A percentile compares a stretch with the other conserved stretches of the same genome.
These are phyloP conservation scores for Ceraceosorus guamensis DNA, from an alignment of 1,284 basidiomycete species.

Conservation along the genomic window DNA sequence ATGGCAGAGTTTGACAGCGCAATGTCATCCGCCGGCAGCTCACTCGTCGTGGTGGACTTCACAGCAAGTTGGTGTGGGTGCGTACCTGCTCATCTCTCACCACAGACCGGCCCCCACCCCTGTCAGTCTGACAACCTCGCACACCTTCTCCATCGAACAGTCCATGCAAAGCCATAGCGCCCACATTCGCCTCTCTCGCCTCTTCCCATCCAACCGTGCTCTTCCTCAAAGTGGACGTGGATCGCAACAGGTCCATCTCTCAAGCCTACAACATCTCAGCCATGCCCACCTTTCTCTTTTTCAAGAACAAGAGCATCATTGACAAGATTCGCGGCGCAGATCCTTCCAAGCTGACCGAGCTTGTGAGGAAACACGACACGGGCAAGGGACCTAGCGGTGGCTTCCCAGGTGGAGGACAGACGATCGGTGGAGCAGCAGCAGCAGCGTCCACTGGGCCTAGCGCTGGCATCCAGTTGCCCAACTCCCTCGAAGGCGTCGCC, in stretches of 20 bases:
- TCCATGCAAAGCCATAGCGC: constrained; percentile 14
- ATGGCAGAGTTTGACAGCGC: constrained; percentile 14
- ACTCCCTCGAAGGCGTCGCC: background rate
- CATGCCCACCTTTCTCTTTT: constrained; percentile 20
- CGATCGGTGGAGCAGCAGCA: constrained; percentile 1
- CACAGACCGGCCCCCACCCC: background rate
- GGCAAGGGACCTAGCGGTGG: background rate
- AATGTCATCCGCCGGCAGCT: constrained; percentile 9
- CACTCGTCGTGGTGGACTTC: constrained; percentile 20
- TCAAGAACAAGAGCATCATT: constrained; percentile 12
- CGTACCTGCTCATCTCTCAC: background rate
- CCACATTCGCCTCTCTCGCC: constrained; percentile 10
- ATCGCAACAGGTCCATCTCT: constrained; percentile 5
- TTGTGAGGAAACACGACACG: constrained; percentile 7
- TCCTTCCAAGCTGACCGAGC: constrained; percentile 1
- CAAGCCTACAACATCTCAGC: constrained; percentile 11
- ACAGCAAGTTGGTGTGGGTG: constrained; percentile 12
- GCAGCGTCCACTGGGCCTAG: background rate
- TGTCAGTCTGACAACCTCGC: background rate
- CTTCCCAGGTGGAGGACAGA: constrained; percentile 10
- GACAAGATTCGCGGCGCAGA: constrained; percentile 16
- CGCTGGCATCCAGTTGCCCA: background rate
- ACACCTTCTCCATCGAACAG: background rate
- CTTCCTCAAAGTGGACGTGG: constrained; percentile 20
- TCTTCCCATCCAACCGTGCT: constrained; percentile 1